A percentile compares a stretch with the other conserved stretches of the same genome.
Conservation (phyloP, 257 asterid species). For the Nicotiana sylvestris region DNA sequence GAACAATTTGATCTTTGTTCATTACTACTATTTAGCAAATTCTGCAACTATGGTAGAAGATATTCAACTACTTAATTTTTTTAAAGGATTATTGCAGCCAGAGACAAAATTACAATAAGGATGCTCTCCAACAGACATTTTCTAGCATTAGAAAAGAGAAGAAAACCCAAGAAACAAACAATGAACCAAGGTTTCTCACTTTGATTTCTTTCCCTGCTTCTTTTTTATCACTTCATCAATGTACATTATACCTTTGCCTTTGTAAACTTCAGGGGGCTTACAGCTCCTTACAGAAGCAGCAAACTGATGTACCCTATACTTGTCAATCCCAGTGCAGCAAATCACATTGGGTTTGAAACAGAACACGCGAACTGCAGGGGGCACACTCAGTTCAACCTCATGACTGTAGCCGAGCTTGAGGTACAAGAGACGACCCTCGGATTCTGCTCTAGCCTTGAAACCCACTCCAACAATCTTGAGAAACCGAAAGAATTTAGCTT, state of each 20-base stretch:
- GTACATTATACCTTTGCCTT: slow-evolving; percentile 68
- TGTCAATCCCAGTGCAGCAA: slow-evolving; percentile 61
- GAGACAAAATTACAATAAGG: neutral
- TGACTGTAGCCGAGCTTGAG: slow-evolving; percentile 67
- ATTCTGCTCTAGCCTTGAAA: slow-evolving; percentile 70
- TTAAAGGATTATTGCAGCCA: neutral
- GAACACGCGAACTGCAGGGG: slow-evolving; percentile 62
- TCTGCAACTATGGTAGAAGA: neutral
- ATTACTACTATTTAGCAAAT: too few relatives aligned
- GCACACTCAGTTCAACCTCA: slow-evolving; percentile 52
- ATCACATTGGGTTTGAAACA: slow-evolving; percentile 56
- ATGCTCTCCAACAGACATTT: neutral
- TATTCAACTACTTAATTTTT: neutral
- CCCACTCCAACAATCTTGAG: slow-evolving; percentile 74
- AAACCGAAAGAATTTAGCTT: slow-evolving; percentile 50
- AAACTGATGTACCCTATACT: slow-evolving; percentile 51
- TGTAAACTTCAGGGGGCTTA: slow-evolving; percentile 66
- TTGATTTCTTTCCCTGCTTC: slow-evolving; percentile 67
- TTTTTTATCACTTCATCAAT: slow-evolving; percentile 61
- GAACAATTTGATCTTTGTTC: too few relatives aligned
- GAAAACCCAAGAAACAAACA: neutral
- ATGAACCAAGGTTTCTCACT: slow-evolving; percentile 14
- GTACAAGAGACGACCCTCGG: slow-evolving; percentile 64
- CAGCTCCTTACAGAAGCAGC: slow-evolving; percentile 55
- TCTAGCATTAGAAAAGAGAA: neutral